phyloP scores from a whole-genome alignment of 1,284 basidiomycete species.

The Cutaneotrichosporon arboriforme region DNA sequence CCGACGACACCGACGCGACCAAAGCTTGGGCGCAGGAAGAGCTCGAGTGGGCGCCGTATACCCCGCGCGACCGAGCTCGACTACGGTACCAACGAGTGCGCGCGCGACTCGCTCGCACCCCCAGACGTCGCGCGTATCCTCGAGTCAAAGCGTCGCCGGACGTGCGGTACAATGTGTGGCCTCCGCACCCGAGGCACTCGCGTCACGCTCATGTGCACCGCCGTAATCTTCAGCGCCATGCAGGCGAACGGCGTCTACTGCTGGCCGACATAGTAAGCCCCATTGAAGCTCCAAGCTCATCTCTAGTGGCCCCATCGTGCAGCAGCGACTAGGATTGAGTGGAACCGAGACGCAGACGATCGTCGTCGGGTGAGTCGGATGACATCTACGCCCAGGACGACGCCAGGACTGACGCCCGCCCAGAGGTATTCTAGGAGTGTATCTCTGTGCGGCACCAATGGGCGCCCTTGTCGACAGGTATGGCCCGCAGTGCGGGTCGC shows the following conservation, averaged over 20 bases:
- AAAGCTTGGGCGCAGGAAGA: neutral
- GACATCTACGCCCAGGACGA: neutral
- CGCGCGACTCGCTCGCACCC: constrained; percentile 14
- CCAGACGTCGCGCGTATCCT: constrained; percentile 30
- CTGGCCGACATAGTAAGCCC: constrained; percentile 45
- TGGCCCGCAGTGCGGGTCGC: constrained; percentile 43
- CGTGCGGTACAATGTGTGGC: neutral
- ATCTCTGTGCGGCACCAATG: constrained; percentile 46
- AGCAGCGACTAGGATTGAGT: constrained; percentile 28
- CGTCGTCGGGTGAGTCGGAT: constrained; percentile 38
- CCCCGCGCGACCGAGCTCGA: neutral
- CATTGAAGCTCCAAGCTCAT: constrained; percentile 5
- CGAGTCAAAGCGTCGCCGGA: constrained; percentile 24
- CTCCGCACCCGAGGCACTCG: constrained; percentile 18
- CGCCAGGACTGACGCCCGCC: neutral
- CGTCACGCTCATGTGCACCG: constrained; percentile 34
- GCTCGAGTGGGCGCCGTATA: neutral
- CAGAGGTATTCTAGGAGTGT: constrained; percentile 47
- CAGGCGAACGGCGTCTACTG: constrained; percentile 49
- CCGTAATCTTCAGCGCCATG: constrained; percentile 35
- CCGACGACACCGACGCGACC: neutral
- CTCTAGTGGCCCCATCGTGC: constrained; percentile 41
- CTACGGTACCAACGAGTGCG: neutral
- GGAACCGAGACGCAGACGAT: constrained; percentile 44
- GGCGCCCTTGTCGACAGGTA: constrained; percentile 42